Evolutionary conservation across 2,329 filamentous ascomycete genomes (phyloP), one percentile per base, ranked within the genome.

Genomic region (Paecilomyces variotii): DNA sequence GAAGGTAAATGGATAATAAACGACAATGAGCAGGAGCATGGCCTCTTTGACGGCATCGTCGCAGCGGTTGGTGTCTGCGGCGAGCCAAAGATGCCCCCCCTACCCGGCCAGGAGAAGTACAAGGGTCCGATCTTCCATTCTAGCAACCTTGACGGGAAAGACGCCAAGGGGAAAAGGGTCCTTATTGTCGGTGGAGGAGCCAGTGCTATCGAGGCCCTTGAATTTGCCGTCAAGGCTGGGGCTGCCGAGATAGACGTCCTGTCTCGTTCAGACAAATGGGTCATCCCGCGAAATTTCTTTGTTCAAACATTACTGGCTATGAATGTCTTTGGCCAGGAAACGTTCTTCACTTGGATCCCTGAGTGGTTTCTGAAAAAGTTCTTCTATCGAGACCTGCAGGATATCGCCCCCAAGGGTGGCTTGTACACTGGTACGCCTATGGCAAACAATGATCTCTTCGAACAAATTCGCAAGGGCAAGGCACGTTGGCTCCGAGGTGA

Each of bases 391-490:
- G 90, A 94, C 65, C 81, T 95, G 2, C 76, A 86, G 65, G 85
- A 91, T 63, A 80, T 95, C 4, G 83, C 89, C 0, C 90, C 90
- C 0, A 78, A 82, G 27, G 86, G 87, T 67, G 89, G 89, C 7
- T 76, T 94, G n/a, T 95, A 91, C 71, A 91, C 82, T 28, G 87
- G 89, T 56, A 95, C 90, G 0, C 90, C 90, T 0, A 93, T 94
- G 89, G 89, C 94, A 26, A 95, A 94, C 72, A 88, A 86, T 14
- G 86, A 91, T 53, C 82, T 95, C 0, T 87, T 96, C 73, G 79
- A 88, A 54, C 87, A 88, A 65, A 83, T 95, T 32, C 87, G 90
- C 19, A 75, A 79, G 1, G 88, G 88, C 10, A 82, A 84, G 63
- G 89, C 89, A 0, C 83, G 87, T 61, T 95, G 91, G 91, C 76